Base-by-base conservation (phyloP, 108 stramenopile species). In the Mayamaea pseudoterrestris region DNA sequence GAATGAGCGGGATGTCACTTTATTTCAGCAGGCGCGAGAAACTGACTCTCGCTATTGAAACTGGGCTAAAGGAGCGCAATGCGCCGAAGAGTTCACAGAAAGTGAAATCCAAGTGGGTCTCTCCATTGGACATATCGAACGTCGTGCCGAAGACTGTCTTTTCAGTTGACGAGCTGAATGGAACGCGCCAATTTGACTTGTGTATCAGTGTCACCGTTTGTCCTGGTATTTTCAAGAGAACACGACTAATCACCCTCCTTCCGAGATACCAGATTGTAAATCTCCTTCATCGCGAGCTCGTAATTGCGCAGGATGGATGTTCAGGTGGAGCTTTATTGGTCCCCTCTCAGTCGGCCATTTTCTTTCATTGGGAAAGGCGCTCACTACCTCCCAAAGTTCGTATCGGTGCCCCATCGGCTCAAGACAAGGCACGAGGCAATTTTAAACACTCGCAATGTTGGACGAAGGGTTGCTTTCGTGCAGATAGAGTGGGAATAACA, bases 401-500 rank as follows among this genome's bases (percentile, higher is more conserved):
- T 2, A 34, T 87, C 11, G 55, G 67, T 8, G 53, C 52, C 27
- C 69, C 67, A 23, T 58, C 44, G 22, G 41, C 25, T 29, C 45
- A 65, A 47, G 62, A 66, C 28, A 42, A 39, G 23, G 53, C 53
- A 58, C 34, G 57, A 31, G 17, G 47, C 28, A 46, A 50, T 13
- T 70, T 54, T 29, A 47, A 48, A 8, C 47, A 58, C 22, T n/a
- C n/a, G n/a, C n/a, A n/a, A n/a, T 69, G 61, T 39, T 81, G 80
- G 84, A 71, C 70, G 6, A 65, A 66, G 31, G 84, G 84, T 3
- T 62, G 56, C 27, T 73, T 87, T 34, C 55, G 70, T 23, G 42
- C 82, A 1, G 78, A 87, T 28, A 69, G 78, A 47, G 57, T 87
- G 27, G 84, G 84, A 4, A 81, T 87, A 16, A 81, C 84, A 9